A percentile compares a stretch with the other conserved stretches of the same genome.
Conservation (phyloP, 768 basidiomycete species). For the Lactarius pseudohatsudake region DNA sequence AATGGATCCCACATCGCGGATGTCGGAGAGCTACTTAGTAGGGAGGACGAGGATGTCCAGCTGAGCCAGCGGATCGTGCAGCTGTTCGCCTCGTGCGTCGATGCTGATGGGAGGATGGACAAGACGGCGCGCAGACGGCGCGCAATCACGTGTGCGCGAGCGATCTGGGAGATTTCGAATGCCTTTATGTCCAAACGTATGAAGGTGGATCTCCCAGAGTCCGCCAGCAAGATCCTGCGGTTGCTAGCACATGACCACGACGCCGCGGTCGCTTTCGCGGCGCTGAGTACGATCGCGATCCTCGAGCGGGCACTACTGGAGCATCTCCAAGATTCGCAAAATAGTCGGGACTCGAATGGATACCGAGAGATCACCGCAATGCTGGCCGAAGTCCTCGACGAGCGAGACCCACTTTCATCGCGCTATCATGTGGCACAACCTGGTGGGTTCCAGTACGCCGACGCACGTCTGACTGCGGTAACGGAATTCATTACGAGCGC, state of each 20-base stretch:
- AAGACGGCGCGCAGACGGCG: conserved; percentile 15
- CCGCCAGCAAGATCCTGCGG: not conserved
- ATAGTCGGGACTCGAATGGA: not conserved
- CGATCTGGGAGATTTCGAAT: conserved; percentile 15
- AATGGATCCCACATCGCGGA: conserved; percentile 5
- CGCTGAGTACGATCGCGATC: conserved; percentile 5
- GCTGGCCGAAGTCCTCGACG: conserved; percentile 1
- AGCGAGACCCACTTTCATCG: not conserved
- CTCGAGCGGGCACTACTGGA: not conserved
- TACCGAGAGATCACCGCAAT: not conserved
- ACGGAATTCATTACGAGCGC: conserved; percentile 6
- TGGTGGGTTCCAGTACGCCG: not conserved
- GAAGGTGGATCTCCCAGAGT: not conserved
- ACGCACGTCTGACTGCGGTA: conserved; percentile 7
- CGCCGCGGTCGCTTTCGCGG: conserved; percentile 9
- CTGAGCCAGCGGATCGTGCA: conserved; percentile 13
- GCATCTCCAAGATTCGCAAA: not conserved
- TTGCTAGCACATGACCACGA: conserved; percentile 10
- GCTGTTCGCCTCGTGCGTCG: conserved; percentile 9
- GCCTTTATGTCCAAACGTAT: conserved; percentile 2
- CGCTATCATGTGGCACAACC: not conserved
- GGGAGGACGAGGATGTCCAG: not conserved
- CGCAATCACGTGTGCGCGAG: conserved; percentile 17
- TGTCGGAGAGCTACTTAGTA: not conserved
- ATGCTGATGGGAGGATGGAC: conserved; percentile 15